Conservation (phyloP, 1,139 yeast genomes). For the Yamadazyma sp. region DNA sequence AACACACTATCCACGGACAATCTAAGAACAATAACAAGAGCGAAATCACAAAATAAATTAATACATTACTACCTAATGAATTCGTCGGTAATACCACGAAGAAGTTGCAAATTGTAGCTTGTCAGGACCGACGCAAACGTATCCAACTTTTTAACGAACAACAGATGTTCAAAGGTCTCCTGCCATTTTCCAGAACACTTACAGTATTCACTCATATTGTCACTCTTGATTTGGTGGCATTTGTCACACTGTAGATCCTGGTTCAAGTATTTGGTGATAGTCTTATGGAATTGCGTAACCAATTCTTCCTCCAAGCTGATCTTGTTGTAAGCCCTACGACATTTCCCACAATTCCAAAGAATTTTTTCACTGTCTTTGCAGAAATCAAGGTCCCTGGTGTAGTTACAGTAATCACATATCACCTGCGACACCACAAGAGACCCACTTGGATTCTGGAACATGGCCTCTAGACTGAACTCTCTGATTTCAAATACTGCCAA, state of each 20-base stretch:
- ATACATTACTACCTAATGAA: slow-evolving; percentile 3
- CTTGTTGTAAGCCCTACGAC: slow-evolving; percentile 64
- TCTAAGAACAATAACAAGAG: background rate
- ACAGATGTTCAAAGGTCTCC: slow-evolving; percentile 51
- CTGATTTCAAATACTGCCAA: slow-evolving; percentile 71
- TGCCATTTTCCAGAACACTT: slow-evolving; percentile 87
- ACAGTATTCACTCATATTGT: slow-evolving; percentile 75
- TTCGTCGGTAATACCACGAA: slow-evolving; percentile 49
- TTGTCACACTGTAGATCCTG: slow-evolving; percentile 84
- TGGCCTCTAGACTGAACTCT: slow-evolving; percentile 79
- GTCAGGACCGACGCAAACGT: slow-evolving; percentile 61
- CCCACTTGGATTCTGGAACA: slow-evolving; percentile 75
- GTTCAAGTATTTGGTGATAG: slow-evolving; percentile 59
- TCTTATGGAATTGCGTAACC: slow-evolving; percentile 59
- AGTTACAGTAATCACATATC: slow-evolving; percentile 78
- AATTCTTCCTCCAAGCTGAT: slow-evolving; percentile 77
- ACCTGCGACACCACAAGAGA: slow-evolving; percentile 66
- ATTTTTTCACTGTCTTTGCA: slow-evolving; percentile 61
- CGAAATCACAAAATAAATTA: background rate
- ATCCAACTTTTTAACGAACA: slow-evolving; percentile 44
- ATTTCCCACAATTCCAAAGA: slow-evolving; percentile 70
- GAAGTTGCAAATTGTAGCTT: slow-evolving; percentile 59
- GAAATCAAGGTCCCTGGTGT: slow-evolving; percentile 73
- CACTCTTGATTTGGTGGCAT: slow-evolving; percentile 68
- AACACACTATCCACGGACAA: no score